Evolutionary conservation across 345 rosid genomes (phyloP), one percentile per base, ranked within the genome.

Genomic region (Heritiera littoralis): DNA sequence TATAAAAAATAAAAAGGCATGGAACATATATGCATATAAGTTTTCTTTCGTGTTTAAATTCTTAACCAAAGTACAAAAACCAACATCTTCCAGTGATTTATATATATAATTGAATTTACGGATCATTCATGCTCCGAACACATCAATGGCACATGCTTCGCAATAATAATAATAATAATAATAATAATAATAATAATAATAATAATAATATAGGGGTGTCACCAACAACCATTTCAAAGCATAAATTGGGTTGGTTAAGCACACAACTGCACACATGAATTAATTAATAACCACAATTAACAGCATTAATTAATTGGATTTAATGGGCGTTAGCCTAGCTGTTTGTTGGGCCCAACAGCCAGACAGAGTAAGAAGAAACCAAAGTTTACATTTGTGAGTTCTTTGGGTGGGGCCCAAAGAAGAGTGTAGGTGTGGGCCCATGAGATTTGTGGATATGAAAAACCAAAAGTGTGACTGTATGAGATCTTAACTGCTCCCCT

Each of bases 321-420:
- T 68, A 18, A 66, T 75, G 86, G 80, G 76, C 68, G 45, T 74
- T 68, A 9, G 6, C 66, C 64, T 9, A 81, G 54, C 83, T 79
- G 81, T 78, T 35, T 30, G 17, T 38, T 41, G 78, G 85, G 74
- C 79, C 81, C 79, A 64, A 56, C 38, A 41, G 43, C 1, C 2
- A 4, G 41, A 38, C 2, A 4, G 41, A 38, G 4, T 4, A 4
- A 41, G 6, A 5, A 41, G 43, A 41, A 5, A 41, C 6, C 6
- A 41, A 4, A 41, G 3, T 41, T 41, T 4, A 41, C 6, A 41
- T 4, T n/a, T 20, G 8, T 49, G 40, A 8, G 28, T 60, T 23
- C 61, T 32, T 68, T n/a, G 32, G 18, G 84, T 70, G 78, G 83
- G 77, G 74, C 74, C 67, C 60, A 38, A 32, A 35, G 49, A 5